phyloP scores from a whole-genome alignment of 2,329 filamentous ascomycete species.

The Colletotrichum orchidophilum region DNA sequence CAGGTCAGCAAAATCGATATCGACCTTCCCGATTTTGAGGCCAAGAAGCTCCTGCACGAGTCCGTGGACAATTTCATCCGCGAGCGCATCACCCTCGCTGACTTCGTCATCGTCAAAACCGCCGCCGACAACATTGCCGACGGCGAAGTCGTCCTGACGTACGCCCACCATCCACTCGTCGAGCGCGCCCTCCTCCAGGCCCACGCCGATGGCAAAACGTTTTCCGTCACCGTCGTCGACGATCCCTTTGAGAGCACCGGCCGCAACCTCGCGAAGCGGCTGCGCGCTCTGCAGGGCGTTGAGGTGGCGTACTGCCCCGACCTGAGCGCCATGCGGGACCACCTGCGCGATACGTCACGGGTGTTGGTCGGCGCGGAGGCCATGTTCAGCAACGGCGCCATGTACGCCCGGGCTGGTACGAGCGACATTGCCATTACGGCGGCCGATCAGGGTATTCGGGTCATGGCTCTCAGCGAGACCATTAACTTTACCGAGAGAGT shows the following conservation, averaged over 20 bases:
- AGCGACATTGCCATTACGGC: conserved; percentile 88
- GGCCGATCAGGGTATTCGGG: conserved; percentile 77
- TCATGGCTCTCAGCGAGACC: conserved; percentile 91
- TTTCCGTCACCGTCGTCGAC: conserved; percentile 88
- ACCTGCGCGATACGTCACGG: conserved; percentile 73
- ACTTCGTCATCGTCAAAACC: conserved; percentile 83
- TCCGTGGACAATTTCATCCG: conserved; percentile 90
- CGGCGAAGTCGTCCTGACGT: conserved; percentile 86
- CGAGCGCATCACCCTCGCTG: conserved; percentile 88
- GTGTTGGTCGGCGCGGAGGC: conserved; percentile 91
- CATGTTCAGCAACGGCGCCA: conserved; percentile 92
- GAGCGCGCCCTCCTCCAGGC: conserved; percentile 83
- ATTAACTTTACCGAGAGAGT: conserved; percentile 92
- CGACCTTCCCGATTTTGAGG: conserved; percentile 81
- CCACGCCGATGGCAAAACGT: conserved; percentile 73
- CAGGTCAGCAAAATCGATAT: conserved; percentile 92
- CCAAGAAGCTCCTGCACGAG: conserved; percentile 74
- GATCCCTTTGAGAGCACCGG: conserved; percentile 65
- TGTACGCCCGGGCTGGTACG: conserved; percentile 90
- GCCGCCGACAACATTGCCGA: conserved; percentile 80
- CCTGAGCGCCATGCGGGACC: conserved; percentile 78
- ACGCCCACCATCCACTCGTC: conserved; percentile 85
- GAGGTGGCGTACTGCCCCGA: conserved; percentile 83
- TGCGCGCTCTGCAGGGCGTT: conserved; percentile 61
- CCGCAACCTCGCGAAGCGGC: conserved; percentile 70